Conservation (phyloP, 768 basidiomycete species). For the Hebeloma cylindrosporum region DNA sequence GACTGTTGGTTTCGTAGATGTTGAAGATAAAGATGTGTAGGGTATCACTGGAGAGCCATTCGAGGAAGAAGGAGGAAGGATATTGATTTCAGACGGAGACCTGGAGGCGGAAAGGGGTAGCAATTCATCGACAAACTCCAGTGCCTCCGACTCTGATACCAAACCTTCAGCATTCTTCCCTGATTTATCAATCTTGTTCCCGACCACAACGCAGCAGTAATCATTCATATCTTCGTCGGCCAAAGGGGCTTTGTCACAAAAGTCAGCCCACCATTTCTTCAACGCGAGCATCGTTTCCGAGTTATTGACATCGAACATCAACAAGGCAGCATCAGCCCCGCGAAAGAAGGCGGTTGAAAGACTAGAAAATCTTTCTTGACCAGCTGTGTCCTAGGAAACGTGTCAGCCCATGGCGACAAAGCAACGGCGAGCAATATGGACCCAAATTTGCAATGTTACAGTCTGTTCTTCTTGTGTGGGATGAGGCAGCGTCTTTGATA, state of each 20-base stretch:
- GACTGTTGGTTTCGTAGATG: background rate
- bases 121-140: slow-evolving; percentile 55
- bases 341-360: slow-evolving; percentile 84
- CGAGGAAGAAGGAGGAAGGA: slow-evolving; percentile 12
- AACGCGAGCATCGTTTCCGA: slow-evolving; percentile 60
- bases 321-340: slow-evolving; percentile 77
- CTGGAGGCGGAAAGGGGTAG: slow-evolving; percentile 39
- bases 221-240: slow-evolving; percentile 58
- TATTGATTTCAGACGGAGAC: slow-evolving; percentile 6
- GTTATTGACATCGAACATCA: slow-evolving; percentile 79
- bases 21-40: slow-evolving; percentile 11
- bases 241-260: slow-evolving; percentile 65
- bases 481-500: slow-evolving; percentile 70
- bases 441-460: slow-evolving; percentile 68
- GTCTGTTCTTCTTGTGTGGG: slow-evolving; percentile 51
- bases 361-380: slow-evolving; percentile 85
- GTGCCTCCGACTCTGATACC: slow-evolving; percentile 44
- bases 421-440: slow-evolving; percentile 23
- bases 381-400: slow-evolving; percentile 70
- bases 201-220: slow-evolving; percentile 74
- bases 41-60: slow-evolving; percentile 6
- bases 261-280: slow-evolving; percentile 78
- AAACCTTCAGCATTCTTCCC: slow-evolving; percentile 20
- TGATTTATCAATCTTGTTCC: slow-evolving; percentile 74
- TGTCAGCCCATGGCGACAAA: background rate